phyloP scores from a whole-genome alignment of 2,329 filamentous ascomycete genomes.

The Ophiostoma novo-ulmi region DNA sequence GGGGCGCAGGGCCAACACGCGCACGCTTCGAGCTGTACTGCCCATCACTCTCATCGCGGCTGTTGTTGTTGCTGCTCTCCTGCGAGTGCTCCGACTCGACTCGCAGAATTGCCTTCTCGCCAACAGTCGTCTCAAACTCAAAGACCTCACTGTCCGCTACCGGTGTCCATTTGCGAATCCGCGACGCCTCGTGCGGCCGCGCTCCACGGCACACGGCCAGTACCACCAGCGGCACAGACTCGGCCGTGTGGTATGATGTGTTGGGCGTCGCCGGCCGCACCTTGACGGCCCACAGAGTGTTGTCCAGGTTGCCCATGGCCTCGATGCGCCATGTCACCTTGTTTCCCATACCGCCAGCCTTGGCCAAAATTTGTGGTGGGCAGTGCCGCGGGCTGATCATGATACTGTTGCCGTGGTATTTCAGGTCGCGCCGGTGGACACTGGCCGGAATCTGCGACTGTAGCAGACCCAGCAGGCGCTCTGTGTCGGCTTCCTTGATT shows the following conservation, averaged over 20 bases:
- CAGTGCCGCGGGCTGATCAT: constrained; percentile 79
- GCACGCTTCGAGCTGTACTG: constrained; percentile 4
- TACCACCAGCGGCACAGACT: constrained; percentile 71
- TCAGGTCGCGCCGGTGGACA: constrained; percentile 60
- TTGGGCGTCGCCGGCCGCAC: constrained; percentile 63
- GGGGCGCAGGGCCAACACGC: neutral
- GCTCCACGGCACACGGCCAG: constrained; percentile 72
- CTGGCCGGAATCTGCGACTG: constrained; percentile 49
- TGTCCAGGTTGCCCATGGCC: constrained; percentile 67
- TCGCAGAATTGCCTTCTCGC: constrained; percentile 77
- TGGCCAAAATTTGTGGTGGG: constrained; percentile 65
- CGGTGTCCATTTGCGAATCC: constrained; percentile 79
- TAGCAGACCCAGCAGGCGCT: constrained; percentile 66
- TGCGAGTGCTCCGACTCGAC: constrained; percentile 63
- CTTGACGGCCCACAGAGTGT: constrained; percentile 80
- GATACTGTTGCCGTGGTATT: constrained; percentile 81
- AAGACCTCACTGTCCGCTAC: constrained; percentile 65
- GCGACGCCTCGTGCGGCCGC: constrained; percentile 71
- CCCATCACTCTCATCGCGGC: neutral
- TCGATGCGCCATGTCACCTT: constrained; percentile 81
- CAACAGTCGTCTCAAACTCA: constrained; percentile 75
- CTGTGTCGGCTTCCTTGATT: constrained; percentile 65
- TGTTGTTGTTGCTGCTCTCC: neutral
- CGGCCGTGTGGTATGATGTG: constrained; percentile 69
- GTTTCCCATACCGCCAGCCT: constrained; percentile 79